Base-by-base conservation (phyloP, 2,329 filamentous ascomycete species). In the Cladobotryum mycophilum region DNA sequence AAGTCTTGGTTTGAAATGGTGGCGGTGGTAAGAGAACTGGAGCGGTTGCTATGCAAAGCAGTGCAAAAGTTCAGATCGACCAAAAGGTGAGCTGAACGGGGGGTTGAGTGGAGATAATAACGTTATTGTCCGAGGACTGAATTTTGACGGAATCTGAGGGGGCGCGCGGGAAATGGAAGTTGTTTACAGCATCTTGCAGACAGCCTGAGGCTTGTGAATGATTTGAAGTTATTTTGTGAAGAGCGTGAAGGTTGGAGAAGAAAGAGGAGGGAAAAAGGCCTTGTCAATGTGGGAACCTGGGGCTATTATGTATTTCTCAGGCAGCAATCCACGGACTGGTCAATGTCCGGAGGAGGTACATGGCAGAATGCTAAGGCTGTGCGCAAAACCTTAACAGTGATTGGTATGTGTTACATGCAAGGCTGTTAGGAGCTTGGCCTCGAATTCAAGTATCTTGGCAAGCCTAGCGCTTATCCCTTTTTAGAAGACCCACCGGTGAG, bases 51-150 rank as follows among this genome's bases (percentile, higher is more conserved):
- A 65, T 65, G 64, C 67, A 74, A 70, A 77, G 81, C 79, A 72
- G 72, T 71, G 76, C 76, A 78, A 64, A 74, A 82, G 80, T 85
- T 85, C 84, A 87, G 81, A 65, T 80, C 79, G 71, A 79, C 80
- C 80, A 70, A 71, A 75, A 75, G 69, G 77, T 78, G 79, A 78
- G 60, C 65, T 71, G 65, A 67, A 64, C 56, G 54, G 56, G 65
- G 64, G 56, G 65, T 60, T 70, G 68, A 77, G 76, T 72, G 72
- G 77, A 63, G 74, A 69, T 60, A 59, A 60, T 58, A 60, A 56
- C 66, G 64, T 67, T 64, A 55, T 59, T 62, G 57, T 68, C 67
- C 68, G 63, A 61, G 60, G 75, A 79, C 70, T 68, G 64, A 78
- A 81, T 82, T 68, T 73, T 82, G 75, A 67, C 75, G 67, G 68